A percentile compares a stretch with the other conserved stretches of the same genome.
phyloP scores from a whole-genome alignment of 2,329 filamentous ascomycete genomes.

The Fonsecaea pugnacius region DNA sequence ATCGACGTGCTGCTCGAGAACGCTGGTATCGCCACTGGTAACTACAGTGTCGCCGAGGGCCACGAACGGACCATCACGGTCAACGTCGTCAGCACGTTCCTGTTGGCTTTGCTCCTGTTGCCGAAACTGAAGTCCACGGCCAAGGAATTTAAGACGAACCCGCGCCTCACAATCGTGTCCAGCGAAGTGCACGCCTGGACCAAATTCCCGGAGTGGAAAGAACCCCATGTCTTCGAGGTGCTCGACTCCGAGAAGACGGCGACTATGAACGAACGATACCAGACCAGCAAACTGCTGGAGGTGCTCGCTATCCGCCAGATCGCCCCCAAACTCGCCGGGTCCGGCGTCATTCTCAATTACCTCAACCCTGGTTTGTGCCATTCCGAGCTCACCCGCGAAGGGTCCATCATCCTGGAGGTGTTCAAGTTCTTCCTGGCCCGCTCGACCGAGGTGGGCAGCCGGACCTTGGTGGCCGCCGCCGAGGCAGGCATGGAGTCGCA shows the following conservation, averaged over 20 bases:
- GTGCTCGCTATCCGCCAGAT: slow-evolving; percentile 50
- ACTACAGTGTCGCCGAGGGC: slow-evolving; percentile 47
- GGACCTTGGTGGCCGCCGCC: slow-evolving; percentile 50
- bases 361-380: slow-evolving; percentile 61
- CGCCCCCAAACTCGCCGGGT: slow-evolving; percentile 29
- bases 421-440: slow-evolving; percentile 48
- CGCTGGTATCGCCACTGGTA: slow-evolving; percentile 48
- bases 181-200: slow-evolving; percentile 51
- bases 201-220: slow-evolving; percentile 46
- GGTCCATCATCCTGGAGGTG: slow-evolving; percentile 32
- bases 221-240: slow-evolving; percentile 43
- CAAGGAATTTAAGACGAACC: slow-evolving; percentile 40
- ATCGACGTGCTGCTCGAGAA: slow-evolving; percentile 50
- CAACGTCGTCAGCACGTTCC: slow-evolving; percentile 59
- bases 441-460: slow-evolving; percentile 54
- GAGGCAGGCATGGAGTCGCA: slow-evolving; percentile 49
- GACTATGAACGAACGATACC: slow-evolving; percentile 50
- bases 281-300: slow-evolving; percentile 55
- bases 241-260: slow-evolving; percentile 45
- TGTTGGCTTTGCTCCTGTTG: slow-evolving; percentile 56
- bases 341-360: slow-evolving; percentile 55
- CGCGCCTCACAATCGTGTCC: slow-evolving; percentile 46
- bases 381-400: slow-evolving; percentile 51
- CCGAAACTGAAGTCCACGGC: slow-evolving; percentile 56
- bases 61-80: slow-evolving; percentile 57